Conservation (phyloP, 495 filamentous ascomycete species). For the Penicillium cataractarum region DNA sequence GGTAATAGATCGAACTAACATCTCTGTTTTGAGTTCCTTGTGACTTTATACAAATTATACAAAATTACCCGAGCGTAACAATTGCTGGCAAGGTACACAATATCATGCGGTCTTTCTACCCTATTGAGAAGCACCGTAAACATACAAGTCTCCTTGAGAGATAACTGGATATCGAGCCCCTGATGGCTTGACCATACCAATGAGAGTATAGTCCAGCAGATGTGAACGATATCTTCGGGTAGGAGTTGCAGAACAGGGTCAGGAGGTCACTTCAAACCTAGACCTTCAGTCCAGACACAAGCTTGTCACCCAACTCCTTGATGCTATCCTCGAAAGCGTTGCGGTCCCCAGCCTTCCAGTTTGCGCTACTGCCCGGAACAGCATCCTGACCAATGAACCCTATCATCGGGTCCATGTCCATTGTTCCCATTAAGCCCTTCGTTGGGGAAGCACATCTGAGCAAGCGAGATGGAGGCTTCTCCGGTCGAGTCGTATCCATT, state of each 20-base stretch:
- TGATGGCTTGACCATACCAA: too few relatives aligned
- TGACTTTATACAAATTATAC: too few relatives aligned
- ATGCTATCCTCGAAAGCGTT: conserved; percentile 56
- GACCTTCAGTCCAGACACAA: conserved; percentile 25
- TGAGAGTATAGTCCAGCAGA: too few relatives aligned
- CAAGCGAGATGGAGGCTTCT: conserved; percentile 61
- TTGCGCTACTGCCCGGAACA: conserved; percentile 51
- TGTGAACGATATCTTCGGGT: too few relatives aligned
- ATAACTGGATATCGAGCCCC: not conserved
- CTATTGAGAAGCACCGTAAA: not conserved
- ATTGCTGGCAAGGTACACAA: not conserved
- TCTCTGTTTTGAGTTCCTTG: too few relatives aligned
- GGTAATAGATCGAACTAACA: not conserved
- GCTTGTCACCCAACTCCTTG: conserved; percentile 46
- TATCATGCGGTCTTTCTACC: not conserved
- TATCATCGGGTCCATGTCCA: conserved; percentile 51
- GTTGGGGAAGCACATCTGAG: conserved; percentile 58
- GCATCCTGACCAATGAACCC: conserved; percentile 55
- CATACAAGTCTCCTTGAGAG: not conserved
- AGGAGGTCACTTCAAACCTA: not conserved
- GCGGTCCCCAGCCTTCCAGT: conserved; percentile 50
- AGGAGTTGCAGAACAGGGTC: too few relatives aligned
- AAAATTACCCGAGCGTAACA: too few relatives aligned
- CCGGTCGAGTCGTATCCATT: conserved; percentile 60
- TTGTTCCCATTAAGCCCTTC: conserved; percentile 49